Percentiles rank a stretch among this genome's conserved stretches.
Conservation (phyloP, 768 basidiomycete genomes). For the Mycena vitilis region DNA sequence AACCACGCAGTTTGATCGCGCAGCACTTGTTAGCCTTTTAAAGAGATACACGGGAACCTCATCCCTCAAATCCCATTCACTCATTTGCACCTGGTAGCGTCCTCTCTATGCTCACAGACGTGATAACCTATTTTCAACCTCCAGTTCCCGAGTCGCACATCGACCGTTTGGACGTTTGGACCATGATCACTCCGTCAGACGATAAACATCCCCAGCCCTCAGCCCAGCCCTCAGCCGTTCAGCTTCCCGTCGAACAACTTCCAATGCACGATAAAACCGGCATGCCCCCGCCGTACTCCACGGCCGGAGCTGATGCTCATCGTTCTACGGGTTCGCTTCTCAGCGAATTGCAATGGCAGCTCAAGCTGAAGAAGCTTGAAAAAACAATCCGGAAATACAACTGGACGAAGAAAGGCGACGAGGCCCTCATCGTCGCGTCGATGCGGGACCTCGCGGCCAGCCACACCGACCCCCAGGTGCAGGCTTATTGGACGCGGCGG, state of each 20-base stretch:
- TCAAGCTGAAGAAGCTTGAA: conserved; percentile 24
- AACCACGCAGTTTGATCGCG: conserved; percentile 15
- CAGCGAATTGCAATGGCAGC: conserved; percentile 27
- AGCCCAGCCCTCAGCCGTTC: not conserved
- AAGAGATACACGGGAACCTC: not conserved
- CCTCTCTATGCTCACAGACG: conserved; percentile 23
- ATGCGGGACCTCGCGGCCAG: conserved; percentile 33
- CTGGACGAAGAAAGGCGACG: conserved; percentile 23
- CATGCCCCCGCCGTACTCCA: conserved; percentile 4
- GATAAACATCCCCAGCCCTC: not conserved
- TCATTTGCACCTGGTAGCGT: not conserved
- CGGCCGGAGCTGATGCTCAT: no score
- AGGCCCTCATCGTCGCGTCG: conserved; percentile 17
- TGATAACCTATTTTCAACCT: conserved; percentile 19
- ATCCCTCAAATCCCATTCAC: not conserved
- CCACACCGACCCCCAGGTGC: conserved; percentile 30
- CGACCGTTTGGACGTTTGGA: not conserved
- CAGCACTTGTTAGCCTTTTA: not conserved
- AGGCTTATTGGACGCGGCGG: conserved; percentile 30
- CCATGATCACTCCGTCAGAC: not conserved
- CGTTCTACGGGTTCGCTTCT: no score
- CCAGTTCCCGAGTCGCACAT: not conserved
- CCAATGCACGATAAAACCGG: not conserved
- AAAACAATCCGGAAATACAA: conserved; percentile 33
- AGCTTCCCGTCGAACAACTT: no score